Conservation (phyloP, 768 basidiomycete species). For the Phaeotremella fagi region DNA sequence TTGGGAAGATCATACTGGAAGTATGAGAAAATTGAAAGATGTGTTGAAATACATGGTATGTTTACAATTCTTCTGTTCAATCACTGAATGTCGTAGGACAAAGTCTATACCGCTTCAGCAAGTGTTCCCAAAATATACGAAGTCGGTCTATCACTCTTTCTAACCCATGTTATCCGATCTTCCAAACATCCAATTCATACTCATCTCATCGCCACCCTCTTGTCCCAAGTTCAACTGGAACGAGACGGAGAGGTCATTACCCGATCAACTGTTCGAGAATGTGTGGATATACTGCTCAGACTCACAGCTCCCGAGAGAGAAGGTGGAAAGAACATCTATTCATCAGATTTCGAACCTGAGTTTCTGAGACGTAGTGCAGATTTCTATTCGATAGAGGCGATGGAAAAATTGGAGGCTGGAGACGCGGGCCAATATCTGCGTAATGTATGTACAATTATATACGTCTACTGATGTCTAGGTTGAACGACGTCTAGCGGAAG, state of each 20-base stretch:
- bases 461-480: conserved; percentile 53
- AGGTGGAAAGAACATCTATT: conserved; percentile 62
- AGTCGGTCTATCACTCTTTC: conserved; percentile 75
- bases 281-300: conserved; percentile 74
- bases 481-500: conserved; percentile 72
- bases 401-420: conserved; percentile 63
- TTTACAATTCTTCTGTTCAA: conserved; percentile 8
- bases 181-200: conserved; percentile 65
- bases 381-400: conserved; percentile 76
- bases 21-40: conserved; percentile 81
- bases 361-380: conserved; percentile 69
- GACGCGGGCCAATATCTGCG: conserved; percentile 77
- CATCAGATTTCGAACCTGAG: conserved; percentile 73
- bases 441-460: conserved; percentile 55
- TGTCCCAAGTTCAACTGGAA: conserved; percentile 82
- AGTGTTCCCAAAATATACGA: conserved; percentile 74
- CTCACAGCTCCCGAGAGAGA: conserved; percentile 51
- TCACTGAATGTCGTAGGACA: conserved; percentile 61
- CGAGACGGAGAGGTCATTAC: conserved; percentile 86
- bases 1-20: conserved; percentile 90
- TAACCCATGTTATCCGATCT: conserved; percentile 60
- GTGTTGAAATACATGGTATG: conserved; percentile 94
- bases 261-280: conserved; percentile 82
- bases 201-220: conserved; percentile 73
- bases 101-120: conserved; percentile 72